Conservation (phyloP, 306 rosid genomes). For the Ceratonia siliqua region DNA sequence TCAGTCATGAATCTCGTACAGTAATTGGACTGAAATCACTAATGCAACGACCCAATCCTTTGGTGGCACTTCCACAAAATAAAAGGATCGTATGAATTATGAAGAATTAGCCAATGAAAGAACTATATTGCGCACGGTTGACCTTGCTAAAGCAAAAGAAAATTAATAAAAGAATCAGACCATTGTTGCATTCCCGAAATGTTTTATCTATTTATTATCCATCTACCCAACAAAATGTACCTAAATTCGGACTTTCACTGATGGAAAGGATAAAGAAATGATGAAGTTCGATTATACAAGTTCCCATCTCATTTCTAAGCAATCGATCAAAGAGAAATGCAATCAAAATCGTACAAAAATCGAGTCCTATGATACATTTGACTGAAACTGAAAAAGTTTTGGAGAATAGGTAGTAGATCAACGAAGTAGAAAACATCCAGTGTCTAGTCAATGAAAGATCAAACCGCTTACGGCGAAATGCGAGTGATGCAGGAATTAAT, state of each 20-base stretch:
- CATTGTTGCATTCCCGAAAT: neutral
- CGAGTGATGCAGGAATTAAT: slow-evolving; percentile 16
- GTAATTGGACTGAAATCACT: neutral
- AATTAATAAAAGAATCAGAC: neutral
- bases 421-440: slow-evolving; percentile 32
- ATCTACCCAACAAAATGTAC: neutral
- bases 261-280: neutral
- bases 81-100: neutral
- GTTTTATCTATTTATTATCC: neutral
- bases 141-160: neutral
- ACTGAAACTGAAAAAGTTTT: slow-evolving; percentile 24
- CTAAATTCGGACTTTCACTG: neutral
- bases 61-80: neutral
- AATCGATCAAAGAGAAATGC: neutral
- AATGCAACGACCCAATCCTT: slow-evolving; percentile 7
- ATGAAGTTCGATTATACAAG: neutral
- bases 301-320: neutral
- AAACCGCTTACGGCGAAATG: neutral
- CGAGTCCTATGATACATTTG: slow-evolving; percentile 12
- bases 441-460: slow-evolving; percentile 32
- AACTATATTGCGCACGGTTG: neutral
- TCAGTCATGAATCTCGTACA: slow-evolving; percentile 13
- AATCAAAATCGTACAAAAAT: slow-evolving; percentile 30
- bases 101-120: neutral
- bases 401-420: slow-evolving; percentile 39